phyloP scores from a whole-genome alignment of 306 rosid genomes.

The Pyrus pyrifolia region DNA sequence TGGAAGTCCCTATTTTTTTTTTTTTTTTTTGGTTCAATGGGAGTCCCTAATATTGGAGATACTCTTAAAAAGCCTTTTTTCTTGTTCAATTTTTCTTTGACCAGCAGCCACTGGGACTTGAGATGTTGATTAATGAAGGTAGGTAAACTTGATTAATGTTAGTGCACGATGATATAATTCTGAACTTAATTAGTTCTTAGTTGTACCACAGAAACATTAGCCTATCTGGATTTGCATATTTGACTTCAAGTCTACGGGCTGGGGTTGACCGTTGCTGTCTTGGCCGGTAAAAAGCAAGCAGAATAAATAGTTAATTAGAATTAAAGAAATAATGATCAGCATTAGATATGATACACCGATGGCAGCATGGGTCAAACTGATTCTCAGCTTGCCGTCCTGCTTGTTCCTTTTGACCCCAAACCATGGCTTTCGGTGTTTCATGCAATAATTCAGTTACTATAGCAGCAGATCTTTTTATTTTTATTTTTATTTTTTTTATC shows the following conservation, averaged over 20 bases:
- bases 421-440: slow-evolving; percentile 16
- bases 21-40: too few species aligned
- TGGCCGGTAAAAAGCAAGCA: slow-evolving; percentile 35
- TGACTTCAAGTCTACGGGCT: slow-evolving; percentile 15
- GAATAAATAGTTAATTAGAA: background rate
- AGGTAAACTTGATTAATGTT: background rate
- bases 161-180: background rate
- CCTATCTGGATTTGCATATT: background rate
- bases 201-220: slow-evolving; percentile 11
- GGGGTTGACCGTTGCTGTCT: slow-evolving; percentile 36
- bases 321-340: too few species aligned
- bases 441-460: background rate
- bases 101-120: background rate
- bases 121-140: slow-evolving; percentile 2
- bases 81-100: background rate
- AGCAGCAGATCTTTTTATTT: background rate
- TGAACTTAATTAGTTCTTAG: background rate
- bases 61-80: background rate
- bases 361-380: slow-evolving; percentile 7
- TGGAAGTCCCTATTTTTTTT: too few species aligned
- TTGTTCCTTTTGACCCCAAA: background rate
- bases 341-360: background rate
- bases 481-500: too few species aligned
- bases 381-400: background rate
- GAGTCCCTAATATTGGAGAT: too few species aligned